Evolutionary conservation across 179 eudicot genomes (phyloP), one percentile per base, ranked within the genome.

Genomic region (Amaranthus tricolor): DNA sequence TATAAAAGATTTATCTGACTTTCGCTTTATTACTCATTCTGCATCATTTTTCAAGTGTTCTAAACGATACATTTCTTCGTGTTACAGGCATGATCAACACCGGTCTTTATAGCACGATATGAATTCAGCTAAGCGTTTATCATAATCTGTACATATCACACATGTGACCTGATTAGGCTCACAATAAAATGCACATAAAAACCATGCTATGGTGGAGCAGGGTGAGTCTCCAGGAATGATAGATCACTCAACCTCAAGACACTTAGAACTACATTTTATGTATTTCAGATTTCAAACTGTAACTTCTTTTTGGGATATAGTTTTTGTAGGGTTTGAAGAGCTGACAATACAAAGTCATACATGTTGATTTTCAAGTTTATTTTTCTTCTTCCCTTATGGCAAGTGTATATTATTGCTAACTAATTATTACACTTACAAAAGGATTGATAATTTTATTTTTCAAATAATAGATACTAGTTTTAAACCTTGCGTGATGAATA

Each of bases 351-450:
- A 54, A 44, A 62, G 9, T 49, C 31, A 40, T 60, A 9, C n/a
- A 49, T 63, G 63, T n/a, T 21, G 20, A 43, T 51, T 40, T 56
- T 9, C 19, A 62, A 58, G 76, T 62, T 68, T 73, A 7, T 48
- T 51, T 16, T 53, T 59, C 60, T 53, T 67, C 65, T 47, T 13
- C 16, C 43, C 52, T 74, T 80, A 64, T 10, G 44, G 68, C 70
- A 80, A 80, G 73, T 80, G 83, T 80, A 76, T 20, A 80, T 76
- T 63, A 72, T 80, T 72, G 52, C 70, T 59, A 55, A 31, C 13
- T 68, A 52, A 50, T 20, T 68, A 50, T 68, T 57, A 52, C 43
- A 24, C 70, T 7, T 6, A 15, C 16, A 52, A 11, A 8, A 21
- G 13, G 19, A 11, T 13, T 47, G 17, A 0, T 63, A 12, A 19